These are phyloP conservation scores for Gossypium anomalum DNA, from an alignment of 345 rosid genomes.

Conservation along the genomic window DNA sequence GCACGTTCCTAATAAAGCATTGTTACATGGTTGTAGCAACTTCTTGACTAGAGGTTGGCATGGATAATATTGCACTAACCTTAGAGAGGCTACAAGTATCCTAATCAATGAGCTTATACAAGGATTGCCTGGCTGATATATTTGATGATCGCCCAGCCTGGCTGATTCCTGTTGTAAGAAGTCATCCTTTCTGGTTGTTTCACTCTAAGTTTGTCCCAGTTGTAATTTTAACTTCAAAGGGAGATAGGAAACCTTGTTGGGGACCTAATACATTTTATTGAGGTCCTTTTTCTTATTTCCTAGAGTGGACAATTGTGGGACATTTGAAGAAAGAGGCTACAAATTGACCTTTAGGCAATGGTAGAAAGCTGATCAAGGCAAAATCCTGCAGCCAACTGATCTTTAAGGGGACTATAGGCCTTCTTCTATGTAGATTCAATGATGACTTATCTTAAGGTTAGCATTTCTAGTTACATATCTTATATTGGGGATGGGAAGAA, in stretches of 20 bases:
- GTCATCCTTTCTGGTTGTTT: background rate
- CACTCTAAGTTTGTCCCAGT: background rate
- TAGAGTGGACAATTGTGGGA: background rate
- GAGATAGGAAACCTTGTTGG: background rate
- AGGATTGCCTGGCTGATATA: background rate
- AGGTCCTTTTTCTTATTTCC: background rate
- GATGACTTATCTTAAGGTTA: conserved; percentile 3
- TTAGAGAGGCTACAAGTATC: background rate
- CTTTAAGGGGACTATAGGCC: background rate
- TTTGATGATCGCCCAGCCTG: background rate
- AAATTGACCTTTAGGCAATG: background rate
- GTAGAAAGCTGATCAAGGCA: background rate
- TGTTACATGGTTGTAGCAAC: background rate
- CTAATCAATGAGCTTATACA: background rate
- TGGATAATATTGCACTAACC: background rate
- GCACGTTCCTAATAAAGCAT: background rate
- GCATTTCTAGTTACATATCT: background rate
- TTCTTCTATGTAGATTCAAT: background rate
- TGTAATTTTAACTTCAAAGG: background rate
- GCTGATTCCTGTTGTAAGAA: background rate
- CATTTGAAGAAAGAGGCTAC: background rate
- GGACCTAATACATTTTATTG: background rate
- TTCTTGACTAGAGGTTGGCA: background rate
- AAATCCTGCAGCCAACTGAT: background rate
- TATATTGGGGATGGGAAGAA: background rate